phyloP scores from a whole-genome alignment of 2,329 filamentous ascomycete species.

The Orbilia oligospora region DNA sequence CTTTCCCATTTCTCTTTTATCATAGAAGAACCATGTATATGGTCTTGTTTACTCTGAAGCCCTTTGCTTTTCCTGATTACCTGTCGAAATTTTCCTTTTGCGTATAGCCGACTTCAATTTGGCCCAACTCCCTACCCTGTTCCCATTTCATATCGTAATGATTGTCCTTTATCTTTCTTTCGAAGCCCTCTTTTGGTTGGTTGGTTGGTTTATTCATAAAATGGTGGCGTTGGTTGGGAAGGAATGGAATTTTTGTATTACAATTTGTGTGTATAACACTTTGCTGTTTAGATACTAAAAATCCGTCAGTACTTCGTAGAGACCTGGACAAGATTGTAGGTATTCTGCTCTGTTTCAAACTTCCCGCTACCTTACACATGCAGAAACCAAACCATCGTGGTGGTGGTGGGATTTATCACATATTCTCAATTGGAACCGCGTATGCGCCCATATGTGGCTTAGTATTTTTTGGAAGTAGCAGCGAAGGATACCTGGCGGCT shows the following conservation, averaged over 20 bases:
- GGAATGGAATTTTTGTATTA: constrained; percentile 20
- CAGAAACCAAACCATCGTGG: too few relatives aligned
- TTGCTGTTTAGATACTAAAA: constrained; percentile 8
- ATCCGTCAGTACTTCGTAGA: not conserved
- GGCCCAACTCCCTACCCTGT: not conserved
- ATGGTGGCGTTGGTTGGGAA: constrained; percentile 40
- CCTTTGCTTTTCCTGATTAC: too few relatives aligned
- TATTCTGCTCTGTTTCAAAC: not conserved
- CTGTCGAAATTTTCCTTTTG: too few relatives aligned
- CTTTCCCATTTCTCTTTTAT: not conserved
- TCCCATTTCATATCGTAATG: not conserved
- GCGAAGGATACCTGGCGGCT: too few relatives aligned
- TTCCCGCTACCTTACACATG: not conserved
- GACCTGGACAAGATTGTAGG: not conserved
- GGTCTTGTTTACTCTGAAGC: too few relatives aligned
- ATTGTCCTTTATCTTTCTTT: not conserved
- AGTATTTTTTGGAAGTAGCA: too few relatives aligned
- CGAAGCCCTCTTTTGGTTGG: not conserved
- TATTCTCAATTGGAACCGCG: too few relatives aligned
- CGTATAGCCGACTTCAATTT: too few relatives aligned
- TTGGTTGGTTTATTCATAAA: constrained; percentile 12
- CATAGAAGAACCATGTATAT: not conserved
- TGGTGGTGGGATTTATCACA: not conserved
- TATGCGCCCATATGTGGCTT: too few relatives aligned
- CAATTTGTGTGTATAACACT: constrained; percentile 30